Evolutionary conservation across 2,329 filamentous ascomycete genomes (phyloP).

Genomic region (Pseudogymnoascus sp.): DNA sequence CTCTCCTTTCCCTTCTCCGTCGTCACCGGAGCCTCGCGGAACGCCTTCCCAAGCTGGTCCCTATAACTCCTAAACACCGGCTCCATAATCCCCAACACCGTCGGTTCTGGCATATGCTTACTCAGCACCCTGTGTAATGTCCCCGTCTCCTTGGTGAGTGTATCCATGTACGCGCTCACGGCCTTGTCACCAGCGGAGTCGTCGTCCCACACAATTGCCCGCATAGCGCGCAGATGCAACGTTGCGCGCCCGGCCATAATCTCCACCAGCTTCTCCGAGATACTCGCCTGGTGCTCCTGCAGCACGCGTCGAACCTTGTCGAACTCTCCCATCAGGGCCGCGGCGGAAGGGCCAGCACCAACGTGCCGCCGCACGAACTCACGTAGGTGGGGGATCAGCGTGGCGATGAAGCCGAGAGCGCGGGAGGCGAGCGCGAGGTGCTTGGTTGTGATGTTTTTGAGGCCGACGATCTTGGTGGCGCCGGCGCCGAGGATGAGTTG

Average conservation of each 20-base stretch:
- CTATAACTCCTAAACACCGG: conserved; percentile 60
- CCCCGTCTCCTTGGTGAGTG: conserved; percentile 59
- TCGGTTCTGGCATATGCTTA: conserved; percentile 56
- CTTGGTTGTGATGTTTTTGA: conserved; percentile 95
- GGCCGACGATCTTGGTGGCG: conserved; percentile 75
- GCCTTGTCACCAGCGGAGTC: conserved; percentile 26
- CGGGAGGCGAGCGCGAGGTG: conserved; percentile 89
- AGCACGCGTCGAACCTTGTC: conserved; percentile 24
- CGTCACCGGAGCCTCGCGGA: conserved; percentile 48
- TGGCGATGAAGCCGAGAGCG: conserved; percentile 77
- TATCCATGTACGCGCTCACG: conserved; percentile 60
- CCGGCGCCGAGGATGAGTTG: conserved; percentile 94
- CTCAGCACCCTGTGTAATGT: conserved; percentile 61
- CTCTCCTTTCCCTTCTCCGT: conserved; percentile 54
- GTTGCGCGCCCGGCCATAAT: conserved; percentile 60
- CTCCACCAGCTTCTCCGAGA: conserved; percentile 66
- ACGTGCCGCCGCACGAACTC: conserved; percentile 80
- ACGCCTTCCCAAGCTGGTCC: conserved; percentile 58
- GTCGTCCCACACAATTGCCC: conserved; percentile 56
- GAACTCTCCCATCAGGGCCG: conserved; percentile 42
- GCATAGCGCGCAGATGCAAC: conserved; percentile 55
- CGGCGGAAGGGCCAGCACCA: conserved; percentile 41
- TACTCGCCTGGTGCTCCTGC: conserved; percentile 63
- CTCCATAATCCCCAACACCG: conserved; percentile 59
- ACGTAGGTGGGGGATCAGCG: conserved; percentile 79